Base-by-base conservation (phyloP, 768 basidiomycete genomes). In the Lactarius sp. region DNA sequence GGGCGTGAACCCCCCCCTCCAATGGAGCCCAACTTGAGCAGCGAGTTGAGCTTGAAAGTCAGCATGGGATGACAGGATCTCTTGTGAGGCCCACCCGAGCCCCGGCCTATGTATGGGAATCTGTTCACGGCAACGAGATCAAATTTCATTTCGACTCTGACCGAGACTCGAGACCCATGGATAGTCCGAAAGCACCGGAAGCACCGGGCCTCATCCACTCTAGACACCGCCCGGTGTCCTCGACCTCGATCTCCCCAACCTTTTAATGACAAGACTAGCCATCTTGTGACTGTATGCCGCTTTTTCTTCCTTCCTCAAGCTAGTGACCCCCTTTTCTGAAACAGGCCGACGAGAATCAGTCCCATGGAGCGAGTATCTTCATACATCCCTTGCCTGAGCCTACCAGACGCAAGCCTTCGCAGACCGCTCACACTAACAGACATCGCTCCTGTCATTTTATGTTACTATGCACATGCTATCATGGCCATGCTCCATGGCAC, bases 401-500 rank as follows among this genome's bases (percentile, higher is more conserved):
- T 53, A 27, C 62, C 62, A 5, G 62, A 63, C 37, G 62, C 62
- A 20, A 51, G 47, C 44, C 36, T 53, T 34, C 62, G 62, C 44
- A 59, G 18, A 39, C 39, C 50, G 4, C 56, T 58, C 22, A 47
- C 62, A 1, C 18, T 31, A 1, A 47, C 34, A 4, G 44, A 44
- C 39, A 1, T 65, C 52, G 56, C 20, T 9, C 67, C 61, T 6
- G 31, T 68, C 7, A 22, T 68, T 31, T 6, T 59, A 27, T 53
- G 56, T 33, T 66, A 66, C 60, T 66, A 66, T 44, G 53, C 42
- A 12, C 65, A 66, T 16, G 67, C 65, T 2, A 49, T 66, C 14
- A 55, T 66, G 58, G 67, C 54, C 37, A 61, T 68, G 33, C 57
- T 68, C 13, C 64, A 51, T 6, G 22, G 46, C 13, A 68, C 67